Base-by-base conservation (phyloP, 1,284 basidiomycete genomes). In the Trametes sp. region DNA sequence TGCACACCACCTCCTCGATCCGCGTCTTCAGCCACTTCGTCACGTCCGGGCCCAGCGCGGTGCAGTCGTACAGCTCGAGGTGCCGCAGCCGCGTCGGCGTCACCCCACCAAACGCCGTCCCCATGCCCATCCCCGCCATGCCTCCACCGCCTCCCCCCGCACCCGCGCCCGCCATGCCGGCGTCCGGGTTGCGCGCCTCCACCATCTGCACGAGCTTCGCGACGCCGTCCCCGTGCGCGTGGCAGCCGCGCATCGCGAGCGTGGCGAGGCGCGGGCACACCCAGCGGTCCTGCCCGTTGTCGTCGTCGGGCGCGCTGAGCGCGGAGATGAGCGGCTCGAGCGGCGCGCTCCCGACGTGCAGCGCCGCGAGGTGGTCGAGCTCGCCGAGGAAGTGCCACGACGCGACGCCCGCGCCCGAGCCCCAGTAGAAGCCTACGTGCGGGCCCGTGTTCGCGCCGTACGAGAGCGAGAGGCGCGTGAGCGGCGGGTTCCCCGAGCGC, bases 161-260 rank as follows among this genome's bases (percentile, higher is more conserved):
- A 52, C 65, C 38, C 62, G 49, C 57, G 66, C 63, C 45, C 28
- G 61, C 36, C 29, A 53, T 42, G 46, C 45, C 57, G 33, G 45
- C 57, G 35, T 82, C 81, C 0, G 89, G 89, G 71, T 91, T 92
- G 48, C 89, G 80, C 55, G 82, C 81, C 48, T 90, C 87, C 36
- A 92, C 81, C 76, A 90, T 81, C 70, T 85, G 82, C 28, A 92
- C 87, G 11, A 92, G 80, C 73, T 87, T 88, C 44, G 79, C 77
- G 24, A 88, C 81, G 24, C 85, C 86, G 55, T 90, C 88, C 26
- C 78, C 78, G 67, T 88, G 85, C 42, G 82, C 78, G 70, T 86
- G 85, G 71, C 88, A 90, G 33, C 79, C 83, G 64, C 83, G 82
- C 79, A 91, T 77, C 28, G 82, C 81, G 55, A 92, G 77, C 29